These are phyloP conservation scores for Beauveria asiatica DNA, from an alignment of 2,329 filamentous ascomycete genomes.

Conservation along the genomic window DNA sequence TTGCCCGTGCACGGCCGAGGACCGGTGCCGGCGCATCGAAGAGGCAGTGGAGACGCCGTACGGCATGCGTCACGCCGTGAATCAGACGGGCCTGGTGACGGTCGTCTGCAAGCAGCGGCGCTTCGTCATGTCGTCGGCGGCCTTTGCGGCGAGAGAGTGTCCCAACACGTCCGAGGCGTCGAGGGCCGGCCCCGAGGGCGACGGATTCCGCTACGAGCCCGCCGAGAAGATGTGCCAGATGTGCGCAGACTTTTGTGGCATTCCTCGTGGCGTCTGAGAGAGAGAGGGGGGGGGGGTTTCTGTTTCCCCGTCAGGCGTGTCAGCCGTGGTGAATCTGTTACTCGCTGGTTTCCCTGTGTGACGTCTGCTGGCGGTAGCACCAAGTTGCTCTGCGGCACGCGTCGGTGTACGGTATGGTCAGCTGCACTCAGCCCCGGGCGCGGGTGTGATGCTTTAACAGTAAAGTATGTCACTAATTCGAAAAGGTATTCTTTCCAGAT, in stretches of 20 bases:
- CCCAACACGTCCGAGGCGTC: constrained; percentile 3
- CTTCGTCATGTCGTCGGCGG: constrained; percentile 4
- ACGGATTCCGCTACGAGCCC: not conserved
- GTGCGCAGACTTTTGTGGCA: constrained; percentile 1
- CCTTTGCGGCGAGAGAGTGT: not conserved
- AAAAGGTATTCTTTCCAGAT: no score
- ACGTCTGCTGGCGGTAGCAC: no score
- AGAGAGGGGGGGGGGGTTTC: no score
- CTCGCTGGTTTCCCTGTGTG: no score
- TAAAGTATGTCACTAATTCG: no score
- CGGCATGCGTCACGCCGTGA: not conserved
- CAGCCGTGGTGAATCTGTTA: no score
- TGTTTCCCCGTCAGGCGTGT: no score
- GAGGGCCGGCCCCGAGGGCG: not conserved
- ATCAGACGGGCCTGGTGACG: not conserved
- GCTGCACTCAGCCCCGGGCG: no score
- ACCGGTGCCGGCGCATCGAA: not conserved
- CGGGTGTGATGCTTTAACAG: no score
- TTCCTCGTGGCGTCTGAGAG: not conserved
- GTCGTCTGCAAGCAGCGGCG: constrained; percentile 1
- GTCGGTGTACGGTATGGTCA: no score
- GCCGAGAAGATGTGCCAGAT: not conserved
- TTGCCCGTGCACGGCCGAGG: not conserved
- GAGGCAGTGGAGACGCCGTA: not conserved
- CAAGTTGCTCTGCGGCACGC: no score